Percentiles rank a stretch among this genome's conserved stretches.
Conservation (phyloP, 331 rosid species). For the Phaseolus coccineus region DNA sequence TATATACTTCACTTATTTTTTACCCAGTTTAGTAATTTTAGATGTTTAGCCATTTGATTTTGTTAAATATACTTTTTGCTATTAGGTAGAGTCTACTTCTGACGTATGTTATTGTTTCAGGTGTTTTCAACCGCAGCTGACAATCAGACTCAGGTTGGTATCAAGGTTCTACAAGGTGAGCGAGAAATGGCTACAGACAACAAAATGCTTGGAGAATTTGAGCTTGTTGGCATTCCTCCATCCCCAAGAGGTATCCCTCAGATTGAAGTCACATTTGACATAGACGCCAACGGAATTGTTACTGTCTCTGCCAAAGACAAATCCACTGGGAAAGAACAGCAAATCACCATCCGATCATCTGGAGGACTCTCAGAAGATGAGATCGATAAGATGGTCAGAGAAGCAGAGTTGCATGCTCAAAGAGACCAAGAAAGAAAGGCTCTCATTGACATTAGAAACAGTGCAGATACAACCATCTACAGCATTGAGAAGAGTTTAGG, state of each 20-base stretch:
- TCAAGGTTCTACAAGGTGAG: constrained; percentile 93
- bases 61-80: too few species aligned
- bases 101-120: constrained; percentile 49
- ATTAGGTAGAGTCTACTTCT: constrained; percentile 13
- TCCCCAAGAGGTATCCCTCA: constrained; percentile 91
- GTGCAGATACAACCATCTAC: constrained; percentile 67
- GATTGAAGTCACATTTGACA: constrained; percentile 86
- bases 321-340: constrained; percentile 86
- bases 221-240: constrained; percentile 82
- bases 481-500: constrained; percentile 66
- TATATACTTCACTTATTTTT: background rate
- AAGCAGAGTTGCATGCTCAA: constrained; percentile 89
- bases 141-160: constrained; percentile 94
- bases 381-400: constrained; percentile 81
- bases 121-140: constrained; percentile 93
- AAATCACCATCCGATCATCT: constrained; percentile 88
- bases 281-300: constrained; percentile 90
- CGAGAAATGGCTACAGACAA: constrained; percentile 92
- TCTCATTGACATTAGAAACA: constrained; percentile 75
- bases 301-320: constrained; percentile 95
- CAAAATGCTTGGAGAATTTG: constrained; percentile 83
- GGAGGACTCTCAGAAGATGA: constrained; percentile 87
- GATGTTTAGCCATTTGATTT: background rate
- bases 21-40: background rate
- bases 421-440: constrained; percentile 83